Evolutionary conservation across 2,329 filamentous ascomycete genomes (phyloP), one percentile per base, ranked within the genome.

Genomic region (Zymoseptoria tritici): DNA sequence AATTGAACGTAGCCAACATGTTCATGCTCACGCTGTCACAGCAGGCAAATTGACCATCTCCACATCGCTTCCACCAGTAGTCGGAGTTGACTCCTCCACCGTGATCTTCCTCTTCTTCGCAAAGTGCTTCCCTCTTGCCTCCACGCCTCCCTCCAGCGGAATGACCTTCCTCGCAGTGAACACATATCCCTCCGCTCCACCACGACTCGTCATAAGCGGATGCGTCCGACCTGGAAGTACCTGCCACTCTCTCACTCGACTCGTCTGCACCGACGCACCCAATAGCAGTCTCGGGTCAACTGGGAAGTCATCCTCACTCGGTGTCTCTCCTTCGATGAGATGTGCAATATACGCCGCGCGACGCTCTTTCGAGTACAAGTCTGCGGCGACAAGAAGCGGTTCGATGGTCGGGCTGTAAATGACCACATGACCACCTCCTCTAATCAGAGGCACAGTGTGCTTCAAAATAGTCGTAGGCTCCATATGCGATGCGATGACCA

Each of bases 201-300:
- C 94, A 49, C 84, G 83, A 46, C 86, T 86, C 61, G 90, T 96
- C 94, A 99, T 99, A 58, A 95, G 75, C 6, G 94, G 94, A 77
- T 99, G 94, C 56, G 94, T 97, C 57, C 94, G 80, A 0, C 91
- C 90, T 0, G 94, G 94, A 53, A 99, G 75, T 1, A 97, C 92
- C 78, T 99, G 94, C 90, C 91, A 97, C 57, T 84, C 81, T 62
- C 89, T 82, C 4, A 89, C 86, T 13, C 90, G 81, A 54, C 87
- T 89, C 2, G 87, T 94, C 76, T 97, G 92, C 57, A 99, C 80
- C 11, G 82, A 85, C 0, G 90, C 86, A 0, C 87, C 90, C 0
- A 97, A 81, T 3, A 99, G 74, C 56, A 96, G 76, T 2, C 90
- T 89, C 0, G 94, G 94, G 71, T 99, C 94, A 13, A 97, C 74